Conservation (phyloP, 2,329 filamentous ascomycete genomes). For the Phoma herbarum region DNA sequence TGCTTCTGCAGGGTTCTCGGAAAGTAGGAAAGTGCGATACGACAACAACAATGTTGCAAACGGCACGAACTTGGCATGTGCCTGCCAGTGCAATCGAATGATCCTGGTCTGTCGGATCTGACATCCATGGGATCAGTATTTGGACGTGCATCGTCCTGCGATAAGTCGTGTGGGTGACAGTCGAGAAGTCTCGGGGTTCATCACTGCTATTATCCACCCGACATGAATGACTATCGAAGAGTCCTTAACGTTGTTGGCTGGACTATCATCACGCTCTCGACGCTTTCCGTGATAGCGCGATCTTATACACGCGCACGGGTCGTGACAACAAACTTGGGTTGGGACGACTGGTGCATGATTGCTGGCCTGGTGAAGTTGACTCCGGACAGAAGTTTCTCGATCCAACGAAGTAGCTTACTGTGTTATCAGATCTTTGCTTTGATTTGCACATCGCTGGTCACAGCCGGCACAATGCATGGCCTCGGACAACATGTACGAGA, state of each 20-base stretch:
- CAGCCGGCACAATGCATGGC: constrained; percentile 14
- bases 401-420: background rate
- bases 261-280: constrained; percentile 6
- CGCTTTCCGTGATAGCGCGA: constrained; percentile 4
- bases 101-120: background rate
- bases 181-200: background rate
- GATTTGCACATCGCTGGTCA: constrained; percentile 11
- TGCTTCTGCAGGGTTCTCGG: background rate
- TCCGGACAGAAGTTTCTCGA: background rate
- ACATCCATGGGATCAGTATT: background rate
- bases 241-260: background rate
- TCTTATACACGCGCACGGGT: constrained; percentile 10
- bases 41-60: background rate
- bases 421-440: constrained; percentile 1
- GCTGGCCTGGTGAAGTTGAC: constrained; percentile 8
- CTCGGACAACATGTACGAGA: constrained; percentile 13
- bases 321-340: constrained; percentile 4
- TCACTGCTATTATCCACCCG: background rate
- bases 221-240: constrained; percentile 2
- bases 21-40: background rate
- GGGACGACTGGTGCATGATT: constrained; percentile 21
- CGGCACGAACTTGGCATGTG: background rate
- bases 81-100: background rate
- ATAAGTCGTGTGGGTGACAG: background rate
- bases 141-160: background rate